These are phyloP conservation scores for Spathaspora sp. DNA, from an alignment of 805 yeast species.

Conservation along the genomic window DNA sequence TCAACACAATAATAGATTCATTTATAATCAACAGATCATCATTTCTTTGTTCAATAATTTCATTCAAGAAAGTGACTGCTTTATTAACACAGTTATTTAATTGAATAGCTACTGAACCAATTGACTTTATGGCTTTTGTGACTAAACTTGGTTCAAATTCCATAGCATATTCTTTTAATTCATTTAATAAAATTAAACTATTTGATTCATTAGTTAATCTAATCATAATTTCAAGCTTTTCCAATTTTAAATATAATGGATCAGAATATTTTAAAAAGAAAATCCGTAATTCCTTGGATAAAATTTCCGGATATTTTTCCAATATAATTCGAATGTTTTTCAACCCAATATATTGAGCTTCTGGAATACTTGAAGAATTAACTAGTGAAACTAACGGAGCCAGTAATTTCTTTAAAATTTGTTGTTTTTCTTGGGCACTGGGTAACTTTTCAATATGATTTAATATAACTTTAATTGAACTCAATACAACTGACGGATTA, in stretches of 20 bases:
- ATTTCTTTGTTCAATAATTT: slow-evolving; percentile 58
- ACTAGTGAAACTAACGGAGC: slow-evolving; percentile 86
- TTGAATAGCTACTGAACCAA: slow-evolving; percentile 71
- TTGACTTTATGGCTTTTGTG: slow-evolving; percentile 57
- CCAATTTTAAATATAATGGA: slow-evolving; percentile 74
- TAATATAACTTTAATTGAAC: slow-evolving; percentile 76
- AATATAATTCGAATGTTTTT: slow-evolving; percentile 86
- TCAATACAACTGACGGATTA: slow-evolving; percentile 89
- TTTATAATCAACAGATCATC: slow-evolving; percentile 54
- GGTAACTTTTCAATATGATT: slow-evolving; percentile 56
- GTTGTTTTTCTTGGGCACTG: slow-evolving; percentile 36
- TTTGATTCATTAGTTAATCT: slow-evolving; percentile 63
- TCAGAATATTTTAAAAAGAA: slow-evolving; percentile 87
- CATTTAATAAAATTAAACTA: slow-evolving; percentile 57
- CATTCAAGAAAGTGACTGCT: slow-evolving; percentile 58
- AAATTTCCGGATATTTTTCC: slow-evolving; percentile 80
- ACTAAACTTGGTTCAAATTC: slow-evolving; percentile 83
- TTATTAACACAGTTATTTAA: slow-evolving; percentile 49
- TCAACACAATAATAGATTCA: slow-evolving; percentile 58
- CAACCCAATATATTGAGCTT: slow-evolving; percentile 89
- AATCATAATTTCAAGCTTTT: slow-evolving; percentile 71
- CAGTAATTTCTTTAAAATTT: slow-evolving; percentile 63
- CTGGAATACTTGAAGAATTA: slow-evolving; percentile 72
- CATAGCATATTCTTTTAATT: slow-evolving; percentile 76
- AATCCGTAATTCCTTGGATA: slow-evolving; percentile 77